These are phyloP conservation scores for Beauveria asiatica DNA, from an alignment of 2,329 filamentous ascomycete species.

Conservation along the genomic window DNA sequence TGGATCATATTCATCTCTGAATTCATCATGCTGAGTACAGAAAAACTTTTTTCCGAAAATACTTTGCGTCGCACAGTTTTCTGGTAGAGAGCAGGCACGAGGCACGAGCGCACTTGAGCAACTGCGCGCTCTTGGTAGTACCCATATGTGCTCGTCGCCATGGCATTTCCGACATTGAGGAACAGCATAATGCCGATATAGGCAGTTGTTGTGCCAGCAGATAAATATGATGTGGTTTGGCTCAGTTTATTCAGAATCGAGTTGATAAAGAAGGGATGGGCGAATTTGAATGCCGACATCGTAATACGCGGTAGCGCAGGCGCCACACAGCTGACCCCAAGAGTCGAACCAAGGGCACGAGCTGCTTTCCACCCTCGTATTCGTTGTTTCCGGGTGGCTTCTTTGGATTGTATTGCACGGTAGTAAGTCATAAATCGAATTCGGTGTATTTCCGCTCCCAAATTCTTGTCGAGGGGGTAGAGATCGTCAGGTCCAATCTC, in stretches of 20 bases:
- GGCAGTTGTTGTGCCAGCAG: background rate
- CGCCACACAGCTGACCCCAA: background rate
- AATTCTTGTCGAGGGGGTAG: background rate
- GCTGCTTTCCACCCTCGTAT: background rate
- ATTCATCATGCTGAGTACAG: slow-evolving; percentile 4
- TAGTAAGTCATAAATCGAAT: background rate
- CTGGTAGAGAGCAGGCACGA: slow-evolving; percentile 5
- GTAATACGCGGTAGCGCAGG: background rate
- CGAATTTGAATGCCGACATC: background rate
- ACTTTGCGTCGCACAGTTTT: background rate
- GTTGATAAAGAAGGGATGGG: slow-evolving; percentile 5
- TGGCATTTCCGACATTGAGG: slow-evolving; percentile 1
- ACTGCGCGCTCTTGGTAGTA: slow-evolving; percentile 5
- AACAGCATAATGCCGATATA: background rate
- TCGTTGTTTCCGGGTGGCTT: background rate
- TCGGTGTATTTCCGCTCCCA: background rate
- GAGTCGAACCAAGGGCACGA: background rate
- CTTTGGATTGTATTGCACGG: background rate
- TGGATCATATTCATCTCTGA: slow-evolving; percentile 6
- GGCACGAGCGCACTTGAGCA: background rate
- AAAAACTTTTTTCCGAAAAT: background rate
- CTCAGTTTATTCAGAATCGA: background rate
- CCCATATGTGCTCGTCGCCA: background rate
- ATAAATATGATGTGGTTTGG: background rate
- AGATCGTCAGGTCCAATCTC: background rate